Conservation (phyloP, 352 stramenopile genomes). For the Globisporangium alternatum region DNA sequence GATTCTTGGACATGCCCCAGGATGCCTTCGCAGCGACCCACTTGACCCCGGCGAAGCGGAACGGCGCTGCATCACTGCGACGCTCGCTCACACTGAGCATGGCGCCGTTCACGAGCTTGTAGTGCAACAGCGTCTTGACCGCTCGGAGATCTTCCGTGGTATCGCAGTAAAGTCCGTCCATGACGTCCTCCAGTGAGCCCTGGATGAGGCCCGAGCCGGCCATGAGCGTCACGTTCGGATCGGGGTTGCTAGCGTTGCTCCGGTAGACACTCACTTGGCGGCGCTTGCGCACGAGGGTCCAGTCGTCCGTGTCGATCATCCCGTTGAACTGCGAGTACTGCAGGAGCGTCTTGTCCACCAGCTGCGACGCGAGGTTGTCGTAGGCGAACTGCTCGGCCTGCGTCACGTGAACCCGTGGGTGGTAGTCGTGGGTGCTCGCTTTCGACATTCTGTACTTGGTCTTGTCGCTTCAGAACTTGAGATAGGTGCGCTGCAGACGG, state of each 20-base stretch:
- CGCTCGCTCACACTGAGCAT: slow-evolving; percentile 31
- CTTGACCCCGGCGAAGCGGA: slow-evolving; percentile 40
- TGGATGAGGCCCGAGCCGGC: slow-evolving; percentile 6
- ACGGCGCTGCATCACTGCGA: slow-evolving; percentile 24
- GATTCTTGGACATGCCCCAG: slow-evolving; percentile 29
- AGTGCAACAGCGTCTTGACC: slow-evolving; percentile 27
- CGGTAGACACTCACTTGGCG: slow-evolving; percentile 14
- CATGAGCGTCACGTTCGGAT: slow-evolving; percentile 3
- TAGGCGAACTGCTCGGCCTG: slow-evolving; percentile 8
- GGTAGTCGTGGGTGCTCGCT: slow-evolving; percentile 1
- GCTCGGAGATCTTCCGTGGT: slow-evolving; percentile 30
- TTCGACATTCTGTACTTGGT: background rate
- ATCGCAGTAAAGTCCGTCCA: slow-evolving; percentile 40
- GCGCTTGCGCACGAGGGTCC: slow-evolving; percentile 10
- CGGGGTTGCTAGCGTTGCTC: background rate
- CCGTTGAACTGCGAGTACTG: slow-evolving; percentile 16
- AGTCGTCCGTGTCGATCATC: slow-evolving; percentile 11
- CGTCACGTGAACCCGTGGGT: slow-evolving; percentile 2
- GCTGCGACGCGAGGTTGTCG: slow-evolving; percentile 4
- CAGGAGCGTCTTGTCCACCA: background rate
- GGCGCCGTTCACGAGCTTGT: slow-evolving; percentile 25
- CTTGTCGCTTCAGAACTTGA: background rate
- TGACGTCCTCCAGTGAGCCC: slow-evolving; percentile 25
- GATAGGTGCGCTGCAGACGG: background rate
- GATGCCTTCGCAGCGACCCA: slow-evolving; percentile 28